Percentiles rank a stretch among this genome's conserved stretches.
These are phyloP conservation scores for Rauvolfia tetraphylla DNA, from an alignment of 257 asterid genomes.

Conservation along the genomic window DNA sequence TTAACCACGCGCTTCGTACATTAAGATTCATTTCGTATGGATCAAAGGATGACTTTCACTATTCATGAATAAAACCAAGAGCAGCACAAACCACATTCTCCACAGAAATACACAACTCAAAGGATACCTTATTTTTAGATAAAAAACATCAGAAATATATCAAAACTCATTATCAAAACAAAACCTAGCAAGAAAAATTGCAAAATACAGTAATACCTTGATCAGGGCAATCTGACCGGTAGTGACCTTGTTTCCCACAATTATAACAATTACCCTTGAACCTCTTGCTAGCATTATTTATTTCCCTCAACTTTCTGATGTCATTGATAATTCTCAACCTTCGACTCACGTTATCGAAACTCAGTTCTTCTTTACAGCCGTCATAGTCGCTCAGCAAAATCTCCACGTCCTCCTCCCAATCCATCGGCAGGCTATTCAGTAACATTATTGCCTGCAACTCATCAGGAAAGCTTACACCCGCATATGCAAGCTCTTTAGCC, in stretches of 20 bases:
- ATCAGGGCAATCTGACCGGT: slow-evolving; percentile 14
- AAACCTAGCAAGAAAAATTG: not conserved
- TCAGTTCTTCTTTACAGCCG: not conserved
- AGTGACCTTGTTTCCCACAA: slow-evolving; percentile 17
- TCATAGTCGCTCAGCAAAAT: slow-evolving; percentile 1
- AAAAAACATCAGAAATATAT: not conserved
- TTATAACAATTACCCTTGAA: not conserved
- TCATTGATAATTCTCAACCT: slow-evolving; percentile 12
- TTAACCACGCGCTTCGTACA: not conserved
- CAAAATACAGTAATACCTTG: not conserved
- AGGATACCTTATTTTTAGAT: not conserved
- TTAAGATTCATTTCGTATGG: no score
- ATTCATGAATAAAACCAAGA: not conserved
- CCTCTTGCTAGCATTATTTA: not conserved
- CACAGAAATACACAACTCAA: not conserved
- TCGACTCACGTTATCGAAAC: not conserved
- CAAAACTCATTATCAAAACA: not conserved
- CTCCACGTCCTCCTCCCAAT: slow-evolving; percentile 21
- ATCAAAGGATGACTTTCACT: no score
- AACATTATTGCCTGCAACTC: slow-evolving; percentile 15
- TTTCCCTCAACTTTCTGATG: not conserved
- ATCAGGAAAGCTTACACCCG: slow-evolving; percentile 14
- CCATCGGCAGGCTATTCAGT: slow-evolving; percentile 18
- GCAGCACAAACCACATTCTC: not conserved
- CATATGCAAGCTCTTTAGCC: slow-evolving; percentile 14